Conservation (phyloP, 306 rosid species). For the Begonia fuchsioides region DNA sequence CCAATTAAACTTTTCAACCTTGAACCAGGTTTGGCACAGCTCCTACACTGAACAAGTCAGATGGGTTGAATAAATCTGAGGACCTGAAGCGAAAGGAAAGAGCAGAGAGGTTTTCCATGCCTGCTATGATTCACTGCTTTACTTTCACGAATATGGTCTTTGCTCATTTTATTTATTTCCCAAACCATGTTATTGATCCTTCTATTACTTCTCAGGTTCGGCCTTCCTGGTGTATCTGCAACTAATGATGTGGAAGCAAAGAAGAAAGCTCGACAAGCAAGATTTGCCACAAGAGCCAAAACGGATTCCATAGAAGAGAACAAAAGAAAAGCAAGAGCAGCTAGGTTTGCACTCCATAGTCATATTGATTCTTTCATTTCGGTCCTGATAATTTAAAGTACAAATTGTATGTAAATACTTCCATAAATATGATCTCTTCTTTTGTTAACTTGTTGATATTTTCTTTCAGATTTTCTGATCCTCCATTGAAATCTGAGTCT, state of each 20-base stretch:
- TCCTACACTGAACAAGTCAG: conserved; percentile 29
- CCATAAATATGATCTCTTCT: background rate
- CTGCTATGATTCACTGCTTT: background rate
- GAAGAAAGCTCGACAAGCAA: conserved; percentile 81
- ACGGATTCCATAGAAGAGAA: conserved; percentile 68
- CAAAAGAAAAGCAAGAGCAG: conserved; percentile 84
- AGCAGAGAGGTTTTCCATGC: conserved; percentile 55
- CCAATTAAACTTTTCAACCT: no score
- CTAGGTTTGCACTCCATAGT: conserved; percentile 23
- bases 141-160: background rate
- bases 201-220: conserved; percentile 39
- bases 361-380: background rate
- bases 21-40: conserved; percentile 58
- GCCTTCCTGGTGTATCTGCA: conserved; percentile 32
- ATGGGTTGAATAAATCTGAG: conserved; percentile 39
- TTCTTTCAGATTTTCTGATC: conserved; percentile 49
- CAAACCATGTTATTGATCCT: background rate
- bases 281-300: conserved; percentile 46
- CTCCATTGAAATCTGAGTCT: conserved; percentile 20
- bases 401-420: background rate
- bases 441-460: background rate
- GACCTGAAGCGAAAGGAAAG: conserved; percentile 78
- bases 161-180: background rate
- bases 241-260: conserved; percentile 40
- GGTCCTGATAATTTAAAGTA: background rate